Evolutionary conservation across 352 stramenopile genomes (phyloP), one percentile per base, ranked within the genome.

Genomic region (Phytophthora capsici): DNA sequence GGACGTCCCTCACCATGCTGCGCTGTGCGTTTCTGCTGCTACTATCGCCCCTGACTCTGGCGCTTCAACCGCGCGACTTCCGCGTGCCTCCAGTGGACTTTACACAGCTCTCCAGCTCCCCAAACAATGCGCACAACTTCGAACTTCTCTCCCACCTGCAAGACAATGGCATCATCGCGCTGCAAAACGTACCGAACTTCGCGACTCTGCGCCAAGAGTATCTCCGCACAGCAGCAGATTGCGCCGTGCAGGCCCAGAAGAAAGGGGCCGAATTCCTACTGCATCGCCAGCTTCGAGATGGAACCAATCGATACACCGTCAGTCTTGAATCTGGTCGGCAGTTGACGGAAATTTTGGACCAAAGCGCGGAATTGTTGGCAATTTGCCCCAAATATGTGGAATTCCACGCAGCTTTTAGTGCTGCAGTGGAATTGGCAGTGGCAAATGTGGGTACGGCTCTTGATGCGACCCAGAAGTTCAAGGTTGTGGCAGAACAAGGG

Each of bases 111-210:
- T 75, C 64, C 13, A 48, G 57, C 22, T 47, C 54, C 45, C 13
- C 74, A 1, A 37, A 53, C 44, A 79, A 82, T 37, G 53, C 61
- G 22, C 55, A 71, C 56, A 79, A 82, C 28, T 48, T 45, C 6
- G 55, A 77, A 19, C 52, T 93, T 46, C 67, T 93, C 17, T 61
- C 67, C 1, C 72, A 80, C 47, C 57, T 93, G 55, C 82, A 92
- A 55, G 48, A 71, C 16, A 80, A 91, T 66, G 86, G 86, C 46
- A 92, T 95, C 69, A 66, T 95, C 14, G 69, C 84, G 10, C 63
- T 95, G 62, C 82, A 84, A 63, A 92, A 92, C 71, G 78, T 95
- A 26, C 84, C 83, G 0, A 41, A 72, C 16, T 95, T 86, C 63
- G 69, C 72, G 4, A 30, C 49, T 46, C 66, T 86, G 36, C 81